phyloP scores from a whole-genome alignment of 2,329 filamentous ascomycete species.

The Sporothrix globosa region DNA sequence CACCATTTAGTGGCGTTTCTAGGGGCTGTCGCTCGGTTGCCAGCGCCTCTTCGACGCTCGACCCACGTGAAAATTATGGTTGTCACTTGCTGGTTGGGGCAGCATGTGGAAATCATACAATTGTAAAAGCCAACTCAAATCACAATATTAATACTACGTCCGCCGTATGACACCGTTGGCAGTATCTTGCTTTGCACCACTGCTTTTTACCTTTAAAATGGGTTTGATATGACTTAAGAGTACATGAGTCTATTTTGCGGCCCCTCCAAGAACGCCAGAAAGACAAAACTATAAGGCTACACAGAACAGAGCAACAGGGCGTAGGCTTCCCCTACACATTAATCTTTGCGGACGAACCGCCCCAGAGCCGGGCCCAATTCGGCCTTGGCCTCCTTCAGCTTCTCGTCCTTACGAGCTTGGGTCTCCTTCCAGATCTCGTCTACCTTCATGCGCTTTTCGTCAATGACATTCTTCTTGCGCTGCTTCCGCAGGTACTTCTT shows the following conservation, averaged over 20 bases:
- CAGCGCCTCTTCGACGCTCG: background rate
- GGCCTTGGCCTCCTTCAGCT: constrained; percentile 64
- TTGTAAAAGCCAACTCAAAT: background rate
- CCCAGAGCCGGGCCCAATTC: constrained; percentile 84
- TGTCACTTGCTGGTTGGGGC: background rate
- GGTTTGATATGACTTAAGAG: background rate
- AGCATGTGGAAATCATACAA: constrained; percentile 7
- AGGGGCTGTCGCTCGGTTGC: background rate
- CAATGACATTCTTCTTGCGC: constrained; percentile 88
- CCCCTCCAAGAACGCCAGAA: constrained; percentile 11
- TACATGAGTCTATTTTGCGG: constrained; percentile 1
- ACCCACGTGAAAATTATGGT: background rate
- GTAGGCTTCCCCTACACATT: constrained; percentile 34
- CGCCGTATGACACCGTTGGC: too few relatives aligned
- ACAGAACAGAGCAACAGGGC: background rate
- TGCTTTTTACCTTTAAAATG: background rate
- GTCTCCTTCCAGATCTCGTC: constrained; percentile 79
- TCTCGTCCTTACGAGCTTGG: constrained; percentile 67
- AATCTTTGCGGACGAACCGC: constrained; percentile 77
- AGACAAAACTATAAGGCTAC: background rate
- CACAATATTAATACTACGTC: too few relatives aligned
- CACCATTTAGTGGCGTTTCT: constrained; percentile 7
- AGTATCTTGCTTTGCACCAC: background rate
- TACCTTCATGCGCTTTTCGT: constrained; percentile 86
- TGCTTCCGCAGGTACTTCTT: constrained; percentile 91